phyloP scores from a whole-genome alignment of 2,329 filamentous ascomycete genomes.

The Xylaria sp. region DNA sequence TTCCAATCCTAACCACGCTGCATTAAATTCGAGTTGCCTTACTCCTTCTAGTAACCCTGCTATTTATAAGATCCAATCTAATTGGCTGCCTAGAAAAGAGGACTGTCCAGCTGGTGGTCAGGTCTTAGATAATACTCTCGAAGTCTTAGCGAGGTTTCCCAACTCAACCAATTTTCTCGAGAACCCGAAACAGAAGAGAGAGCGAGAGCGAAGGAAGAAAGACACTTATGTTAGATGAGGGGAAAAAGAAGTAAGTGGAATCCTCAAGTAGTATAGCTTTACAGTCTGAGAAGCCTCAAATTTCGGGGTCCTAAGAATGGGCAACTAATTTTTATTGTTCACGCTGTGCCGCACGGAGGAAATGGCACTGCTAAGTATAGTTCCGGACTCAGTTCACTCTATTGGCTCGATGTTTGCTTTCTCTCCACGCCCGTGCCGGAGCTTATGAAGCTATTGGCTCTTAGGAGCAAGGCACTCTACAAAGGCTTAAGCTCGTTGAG shows the following conservation, averaged over 20 bases:
- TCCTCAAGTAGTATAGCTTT: background rate
- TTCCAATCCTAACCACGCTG: background rate
- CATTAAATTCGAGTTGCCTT: background rate
- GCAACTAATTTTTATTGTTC: background rate
- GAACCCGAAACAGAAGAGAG: background rate
- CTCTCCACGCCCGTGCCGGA: no score
- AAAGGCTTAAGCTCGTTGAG: background rate
- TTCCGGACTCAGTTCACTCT: background rate
- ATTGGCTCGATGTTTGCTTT: no score
- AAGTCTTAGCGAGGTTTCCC: background rate
- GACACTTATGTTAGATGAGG: no score
- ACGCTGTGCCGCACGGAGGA: slow-evolving; percentile 9
- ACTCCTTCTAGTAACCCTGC: background rate
- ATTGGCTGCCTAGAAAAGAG: background rate
- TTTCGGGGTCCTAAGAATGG: background rate
- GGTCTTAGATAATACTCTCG: background rate
- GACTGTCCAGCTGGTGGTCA: background rate
- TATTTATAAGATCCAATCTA: background rate
- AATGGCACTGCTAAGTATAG: background rate
- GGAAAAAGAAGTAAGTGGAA: no score
- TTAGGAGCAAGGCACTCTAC: background rate
- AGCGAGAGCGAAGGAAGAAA: background rate
- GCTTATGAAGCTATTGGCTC: background rate
- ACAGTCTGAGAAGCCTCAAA: background rate
- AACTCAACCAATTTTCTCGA: background rate